Percentiles rank a stretch among this genome's conserved stretches.
phyloP scores from a whole-genome alignment of 768 basidiomycete species.

The Tephrocybe sp. region DNA sequence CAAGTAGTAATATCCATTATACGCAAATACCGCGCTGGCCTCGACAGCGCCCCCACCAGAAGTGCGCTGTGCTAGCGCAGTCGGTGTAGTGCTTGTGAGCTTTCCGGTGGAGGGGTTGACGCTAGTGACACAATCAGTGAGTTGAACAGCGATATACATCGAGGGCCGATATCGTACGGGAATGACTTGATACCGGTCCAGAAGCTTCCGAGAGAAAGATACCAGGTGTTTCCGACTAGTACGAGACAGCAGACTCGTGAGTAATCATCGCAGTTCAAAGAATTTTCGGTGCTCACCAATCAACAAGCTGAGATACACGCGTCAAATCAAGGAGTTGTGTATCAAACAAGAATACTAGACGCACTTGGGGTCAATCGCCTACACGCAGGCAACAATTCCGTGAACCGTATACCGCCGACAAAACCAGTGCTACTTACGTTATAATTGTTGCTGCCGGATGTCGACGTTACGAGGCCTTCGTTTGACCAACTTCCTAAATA shows the following conservation, averaged over 20 bases:
- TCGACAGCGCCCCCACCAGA: conserved; percentile 46
- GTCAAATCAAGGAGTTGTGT: background rate
- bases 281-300: too few species aligned
- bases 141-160: background rate
- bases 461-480: conserved; percentile 46
- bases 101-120: conserved; percentile 42
- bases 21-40: conserved; percentile 44
- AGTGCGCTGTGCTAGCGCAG: conserved; percentile 44
- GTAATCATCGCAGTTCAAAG: too few species aligned
- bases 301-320: background rate
- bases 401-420: too few species aligned
- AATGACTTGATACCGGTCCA: conserved; percentile 52
- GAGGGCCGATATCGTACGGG: background rate
- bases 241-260: background rate
- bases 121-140: conserved; percentile 12
- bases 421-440: conserved; percentile 28
- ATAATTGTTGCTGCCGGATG: conserved; percentile 34
- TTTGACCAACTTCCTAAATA: conserved; percentile 41
- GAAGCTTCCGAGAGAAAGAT: conserved; percentile 50
- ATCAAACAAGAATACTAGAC: background rate
- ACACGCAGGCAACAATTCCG: conserved; percentile 5
- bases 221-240: conserved; percentile 36
- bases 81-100: conserved; percentile 34
- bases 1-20: conserved; percentile 47
- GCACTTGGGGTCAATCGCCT: conserved; percentile 13